Conservation (phyloP, 805 yeast genomes). For the Kluyveromyces nonfermentans region DNA sequence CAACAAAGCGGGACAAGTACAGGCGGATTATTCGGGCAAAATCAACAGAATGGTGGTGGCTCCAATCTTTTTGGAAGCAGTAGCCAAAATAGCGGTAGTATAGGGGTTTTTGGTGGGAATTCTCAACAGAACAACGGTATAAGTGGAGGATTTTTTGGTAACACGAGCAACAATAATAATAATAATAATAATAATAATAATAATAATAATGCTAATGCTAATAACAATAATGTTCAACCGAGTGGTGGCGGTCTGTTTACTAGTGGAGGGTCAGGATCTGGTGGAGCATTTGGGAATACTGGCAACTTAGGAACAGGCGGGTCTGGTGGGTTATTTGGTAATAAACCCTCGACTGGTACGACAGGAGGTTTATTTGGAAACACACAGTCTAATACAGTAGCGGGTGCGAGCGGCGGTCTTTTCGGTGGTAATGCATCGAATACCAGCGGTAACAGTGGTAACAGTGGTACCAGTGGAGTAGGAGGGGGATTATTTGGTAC, state of each 20-base stretch:
- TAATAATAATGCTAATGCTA: not conserved
- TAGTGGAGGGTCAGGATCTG: not conserved
- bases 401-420: not conserved
- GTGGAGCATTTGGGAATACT: slow-evolving; percentile 9
- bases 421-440: not conserved
- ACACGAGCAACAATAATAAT: not conserved
- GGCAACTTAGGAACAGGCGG: slow-evolving; percentile 15
- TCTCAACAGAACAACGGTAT: not conserved
- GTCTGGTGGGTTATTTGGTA: slow-evolving; percentile 8
- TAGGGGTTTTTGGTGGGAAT: not conserved
- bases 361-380: slow-evolving; percentile 15
- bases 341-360: not conserved
- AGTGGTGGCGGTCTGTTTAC: not conserved
- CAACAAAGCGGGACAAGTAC: not conserved
- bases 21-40: not conserved
- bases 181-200: too few species aligned
- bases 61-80: not conserved
- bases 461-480: slow-evolving; percentile 8
- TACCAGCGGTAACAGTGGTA: not conserved
- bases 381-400: slow-evolving; percentile 4
- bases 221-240: not conserved
- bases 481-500: slow-evolving; percentile 8
- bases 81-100: not conserved
- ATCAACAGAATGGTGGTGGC: not conserved
- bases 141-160: not conserved